Evolutionary conservation across 345 rosid genomes (phyloP).

Genomic region (Eucalyptus grandis): DNA sequence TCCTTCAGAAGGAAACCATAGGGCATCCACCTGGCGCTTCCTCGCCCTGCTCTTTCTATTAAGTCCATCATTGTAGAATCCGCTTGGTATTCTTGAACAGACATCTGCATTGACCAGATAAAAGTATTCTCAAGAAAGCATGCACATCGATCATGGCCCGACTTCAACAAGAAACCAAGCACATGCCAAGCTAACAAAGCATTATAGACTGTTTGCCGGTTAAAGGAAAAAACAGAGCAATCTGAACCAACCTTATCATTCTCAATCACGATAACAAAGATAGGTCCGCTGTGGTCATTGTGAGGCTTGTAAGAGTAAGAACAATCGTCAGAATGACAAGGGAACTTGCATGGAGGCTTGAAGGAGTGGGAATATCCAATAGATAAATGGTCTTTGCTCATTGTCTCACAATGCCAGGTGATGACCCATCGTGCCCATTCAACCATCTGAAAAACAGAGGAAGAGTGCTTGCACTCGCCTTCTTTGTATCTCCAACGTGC

Average conservation of each 20-base stretch:
- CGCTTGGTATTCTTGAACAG: slow-evolving; percentile 78
- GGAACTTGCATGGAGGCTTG: slow-evolving; percentile 66
- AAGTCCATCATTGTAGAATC: slow-evolving; percentile 58
- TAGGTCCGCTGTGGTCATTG: slow-evolving; percentile 54
- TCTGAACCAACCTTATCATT: slow-evolving; percentile 57
- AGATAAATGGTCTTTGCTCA: slow-evolving; percentile 47
- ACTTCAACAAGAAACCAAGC: neutral
- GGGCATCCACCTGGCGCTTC: slow-evolving; percentile 51
- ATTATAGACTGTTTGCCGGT: too few species aligned
- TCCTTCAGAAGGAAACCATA: slow-evolving; percentile 71
- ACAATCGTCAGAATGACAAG: slow-evolving; percentile 64
- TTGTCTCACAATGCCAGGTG: slow-evolving; percentile 74
- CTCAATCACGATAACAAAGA: slow-evolving; percentile 64
- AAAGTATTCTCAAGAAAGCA: neutral
- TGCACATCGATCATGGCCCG: too few species aligned
- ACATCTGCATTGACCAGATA: slow-evolving; percentile 48
- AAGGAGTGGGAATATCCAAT: slow-evolving; percentile 27
- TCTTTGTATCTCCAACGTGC: slow-evolving; percentile 99
- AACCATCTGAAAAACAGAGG: slow-evolving; percentile 88
- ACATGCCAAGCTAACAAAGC: neutral
- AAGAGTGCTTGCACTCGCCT: slow-evolving; percentile 65
- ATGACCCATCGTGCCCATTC: slow-evolving; percentile 98
- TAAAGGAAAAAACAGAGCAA: neutral
- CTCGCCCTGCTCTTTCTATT: slow-evolving; percentile 56
- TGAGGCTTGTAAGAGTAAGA: slow-evolving; percentile 59